These are phyloP conservation scores for Heteromeles arbutifolia DNA, from an alignment of 306 rosid species.

Conservation along the genomic window DNA sequence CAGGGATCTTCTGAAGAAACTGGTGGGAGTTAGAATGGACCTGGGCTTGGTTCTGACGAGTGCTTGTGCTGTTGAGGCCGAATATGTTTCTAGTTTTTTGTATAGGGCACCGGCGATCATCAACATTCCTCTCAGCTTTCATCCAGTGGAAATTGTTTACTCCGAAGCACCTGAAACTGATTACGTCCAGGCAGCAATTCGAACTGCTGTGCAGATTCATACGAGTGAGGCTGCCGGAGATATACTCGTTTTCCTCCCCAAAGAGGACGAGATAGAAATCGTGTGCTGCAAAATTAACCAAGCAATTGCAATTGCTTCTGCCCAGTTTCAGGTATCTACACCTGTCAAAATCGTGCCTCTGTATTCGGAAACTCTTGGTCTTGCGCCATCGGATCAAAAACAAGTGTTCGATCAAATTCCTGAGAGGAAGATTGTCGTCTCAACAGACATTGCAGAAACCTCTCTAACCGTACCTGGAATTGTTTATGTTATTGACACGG, in stretches of 20 bases:
- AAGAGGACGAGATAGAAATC: constrained; percentile 77
- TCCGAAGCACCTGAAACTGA: constrained; percentile 36
- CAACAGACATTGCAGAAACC: constrained; percentile 70
- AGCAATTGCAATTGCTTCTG: constrained; percentile 55
- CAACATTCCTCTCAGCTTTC: not conserved
- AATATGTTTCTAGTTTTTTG: no score
- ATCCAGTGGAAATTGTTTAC: constrained; percentile 64
- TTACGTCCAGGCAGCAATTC: constrained; percentile 57
- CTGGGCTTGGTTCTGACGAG: constrained; percentile 55
- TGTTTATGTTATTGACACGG: constrained; percentile 50
- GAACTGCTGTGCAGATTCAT: constrained; percentile 70
- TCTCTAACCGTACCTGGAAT: constrained; percentile 69
- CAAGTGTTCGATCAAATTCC: constrained; percentile 60
- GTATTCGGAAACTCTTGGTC: constrained; percentile 35
- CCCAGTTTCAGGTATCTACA: not conserved
- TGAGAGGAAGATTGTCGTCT: constrained; percentile 70
- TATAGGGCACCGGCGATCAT: no score
- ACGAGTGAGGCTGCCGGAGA: constrained; percentile 55
- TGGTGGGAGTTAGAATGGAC: no score
- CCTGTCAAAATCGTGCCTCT: constrained; percentile 62
- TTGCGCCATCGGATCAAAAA: no score
- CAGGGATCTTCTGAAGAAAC: constrained; percentile 59
- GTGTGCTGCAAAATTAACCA: constrained; percentile 58
- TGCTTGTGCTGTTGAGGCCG: constrained; percentile 41
- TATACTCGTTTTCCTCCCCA: constrained; percentile 63